Evolutionary conservation across 1,139 yeast genomes (phyloP).

Genomic region (Yamadazyma diospyri): DNA sequence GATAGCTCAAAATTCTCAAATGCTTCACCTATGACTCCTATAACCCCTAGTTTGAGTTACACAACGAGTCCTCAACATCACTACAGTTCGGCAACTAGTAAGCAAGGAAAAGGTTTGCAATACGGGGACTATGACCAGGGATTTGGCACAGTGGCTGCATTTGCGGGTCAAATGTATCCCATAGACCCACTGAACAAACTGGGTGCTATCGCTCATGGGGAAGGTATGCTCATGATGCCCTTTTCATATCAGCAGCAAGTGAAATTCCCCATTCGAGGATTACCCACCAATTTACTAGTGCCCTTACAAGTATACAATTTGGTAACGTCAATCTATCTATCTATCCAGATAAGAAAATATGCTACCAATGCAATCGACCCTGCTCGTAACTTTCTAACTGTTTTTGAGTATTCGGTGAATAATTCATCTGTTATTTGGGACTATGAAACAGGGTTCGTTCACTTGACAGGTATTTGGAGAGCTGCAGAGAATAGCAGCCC

Average conservation of each 20-base stretch:
- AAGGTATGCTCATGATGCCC: no score
- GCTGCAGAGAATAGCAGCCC: conserved; percentile 42
- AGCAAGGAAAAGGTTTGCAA: no score
- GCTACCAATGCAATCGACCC: conserved; percentile 64
- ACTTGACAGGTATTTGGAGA: conserved; percentile 90
- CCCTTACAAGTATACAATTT: conserved; percentile 9
- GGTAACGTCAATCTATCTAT: conserved; percentile 21
- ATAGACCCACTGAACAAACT: no score
- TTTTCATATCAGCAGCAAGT: conserved; percentile 1
- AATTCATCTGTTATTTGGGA: conserved; percentile 83
- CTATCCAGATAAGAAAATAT: conserved; percentile 58
- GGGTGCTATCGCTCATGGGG: no score
- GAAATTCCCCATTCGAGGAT: conserved; percentile 13
- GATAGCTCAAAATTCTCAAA: background rate
- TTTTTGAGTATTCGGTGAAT: conserved; percentile 66
- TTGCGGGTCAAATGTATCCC: no score
- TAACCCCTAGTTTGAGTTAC: background rate
- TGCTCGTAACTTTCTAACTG: conserved; percentile 62
- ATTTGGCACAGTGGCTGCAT: no score
- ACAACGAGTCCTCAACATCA: background rate
- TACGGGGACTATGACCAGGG: no score
- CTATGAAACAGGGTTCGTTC: conserved; percentile 82
- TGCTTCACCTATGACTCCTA: conserved; percentile 2
- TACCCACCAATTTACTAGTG: conserved; percentile 7
- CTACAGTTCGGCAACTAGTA: no score